Base-by-base conservation (phyloP, 495 filamentous ascomycete species). In the Aspergillus diversus region DNA sequence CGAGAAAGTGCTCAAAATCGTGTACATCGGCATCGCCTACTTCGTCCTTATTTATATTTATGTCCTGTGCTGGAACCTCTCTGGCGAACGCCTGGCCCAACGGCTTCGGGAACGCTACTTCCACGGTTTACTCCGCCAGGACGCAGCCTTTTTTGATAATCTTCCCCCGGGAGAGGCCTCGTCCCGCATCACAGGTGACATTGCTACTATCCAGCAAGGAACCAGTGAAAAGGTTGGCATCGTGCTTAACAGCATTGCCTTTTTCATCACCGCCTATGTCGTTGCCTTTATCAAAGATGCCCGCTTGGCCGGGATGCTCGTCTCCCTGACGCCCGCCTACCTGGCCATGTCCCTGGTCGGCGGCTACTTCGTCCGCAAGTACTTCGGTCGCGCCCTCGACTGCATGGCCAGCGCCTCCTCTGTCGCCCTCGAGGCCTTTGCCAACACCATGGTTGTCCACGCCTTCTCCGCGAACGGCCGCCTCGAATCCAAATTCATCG, bases 201-300 rank as follows among this genome's bases (percentile, higher is more conserved):
- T 88, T 35, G 79, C 83, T 49, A 78, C 81, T 2, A 80, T 89
- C 50, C 84, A 83, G 59, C 80, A 81, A 3, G 87, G 87, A 13
- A 88, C 86, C 5, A 84, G 83, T 0, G 87, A 89, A 68, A 90
- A 90, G 68, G 86, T 88, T 9, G 87, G 86, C 12, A 75, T 89
- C 2, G 83, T 83, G 34, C 73, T 89, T 55, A 78, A 81, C 34
- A 84, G 81, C 33, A 61, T 86, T 16, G 80, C 83, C 8, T 89
- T 86, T 68, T 88, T 90, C 67, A 67, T 88, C 32, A 79, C 83
- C 5, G 78, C 84, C 1, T 89, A 88, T 61, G 72, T 87, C 27
- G 83, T 89, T 13, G 85, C 84, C 4, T 89, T 89, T 59, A 81
- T 86, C 68, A 87, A 84, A 70, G 75, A 84, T 37, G 72, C 80